Conservation (phyloP, 2,329 filamentous ascomycete genomes). For the Xylaria sp. region DNA sequence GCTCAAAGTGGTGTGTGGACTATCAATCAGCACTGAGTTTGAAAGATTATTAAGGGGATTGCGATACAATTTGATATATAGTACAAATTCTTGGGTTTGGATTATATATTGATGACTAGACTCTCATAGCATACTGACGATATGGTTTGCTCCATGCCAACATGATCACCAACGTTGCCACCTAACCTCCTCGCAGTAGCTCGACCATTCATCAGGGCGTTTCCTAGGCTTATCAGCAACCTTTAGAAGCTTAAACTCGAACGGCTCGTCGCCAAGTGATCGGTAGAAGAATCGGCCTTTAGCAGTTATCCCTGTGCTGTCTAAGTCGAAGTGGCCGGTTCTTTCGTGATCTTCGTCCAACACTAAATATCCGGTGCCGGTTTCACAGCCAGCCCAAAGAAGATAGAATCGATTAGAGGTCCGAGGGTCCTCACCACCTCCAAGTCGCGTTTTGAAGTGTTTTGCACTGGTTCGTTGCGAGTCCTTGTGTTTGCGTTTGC, state of each 20-base stretch:
- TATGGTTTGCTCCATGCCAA: background rate
- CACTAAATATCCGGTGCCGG: background rate
- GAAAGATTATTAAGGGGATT: no score
- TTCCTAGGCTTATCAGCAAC: slow-evolving; percentile 8
- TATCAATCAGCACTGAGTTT: no score
- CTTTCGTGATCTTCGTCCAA: slow-evolving; percentile 15
- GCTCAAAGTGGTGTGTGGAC: no score
- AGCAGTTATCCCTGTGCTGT: slow-evolving; percentile 19
- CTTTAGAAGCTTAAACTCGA: slow-evolving; percentile 24
- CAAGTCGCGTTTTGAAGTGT: slow-evolving; percentile 15
- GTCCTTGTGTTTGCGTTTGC: slow-evolving; percentile 11
- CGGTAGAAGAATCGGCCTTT: slow-evolving; percentile 4
- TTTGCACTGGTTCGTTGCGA: background rate
- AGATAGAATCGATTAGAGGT: slow-evolving; percentile 14
- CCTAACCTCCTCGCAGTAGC: slow-evolving; percentile 15
- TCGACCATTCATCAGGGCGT: slow-evolving; percentile 13
- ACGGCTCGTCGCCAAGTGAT: background rate
- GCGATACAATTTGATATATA: no score
- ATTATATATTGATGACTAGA: no score
- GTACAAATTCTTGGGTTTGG: no score
- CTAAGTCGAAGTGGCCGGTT: slow-evolving; percentile 17
- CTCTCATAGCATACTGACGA: no score
- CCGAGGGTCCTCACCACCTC: background rate
- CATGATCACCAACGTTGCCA: slow-evolving; percentile 14
- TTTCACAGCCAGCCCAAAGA: slow-evolving; percentile 17